Percentiles rank a stretch among this genome's conserved stretches.
These are phyloP conservation scores for Pseudotulostoma volvatum DNA, from an alignment of 495 filamentous ascomycete genomes.

Conservation along the genomic window DNA sequence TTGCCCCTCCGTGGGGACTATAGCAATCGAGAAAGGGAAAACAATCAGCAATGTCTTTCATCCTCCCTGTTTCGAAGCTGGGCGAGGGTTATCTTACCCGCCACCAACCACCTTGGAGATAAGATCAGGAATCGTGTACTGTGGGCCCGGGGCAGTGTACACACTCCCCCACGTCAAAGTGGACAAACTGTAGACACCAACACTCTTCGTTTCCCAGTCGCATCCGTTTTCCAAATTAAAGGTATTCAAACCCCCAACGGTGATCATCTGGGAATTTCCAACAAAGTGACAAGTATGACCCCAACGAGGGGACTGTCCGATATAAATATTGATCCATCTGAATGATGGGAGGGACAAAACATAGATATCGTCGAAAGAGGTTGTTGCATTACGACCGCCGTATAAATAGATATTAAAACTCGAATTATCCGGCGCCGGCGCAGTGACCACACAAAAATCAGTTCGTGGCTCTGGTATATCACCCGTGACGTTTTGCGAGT, in stretches of 20 bases:
- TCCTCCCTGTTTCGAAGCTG: too few relatives aligned
- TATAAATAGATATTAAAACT: conserved; percentile 20
- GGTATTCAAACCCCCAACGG: conserved; percentile 18
- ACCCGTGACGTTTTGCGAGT: conserved; percentile 18
- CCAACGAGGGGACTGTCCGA: conserved; percentile 18
- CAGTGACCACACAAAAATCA: conserved; percentile 17
- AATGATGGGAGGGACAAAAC: conserved; percentile 23
- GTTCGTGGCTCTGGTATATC: conserved; percentile 14
- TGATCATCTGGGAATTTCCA: conserved; percentile 21
- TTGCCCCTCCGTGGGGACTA: too few relatives aligned
- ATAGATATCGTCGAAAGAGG: conserved; percentile 16
- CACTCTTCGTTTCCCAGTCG: conserved; percentile 22
- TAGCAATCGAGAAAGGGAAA: too few relatives aligned
- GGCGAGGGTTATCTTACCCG: too few relatives aligned
- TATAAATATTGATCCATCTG: not conserved
- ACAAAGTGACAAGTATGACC: conserved; percentile 24
- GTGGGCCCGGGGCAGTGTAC: too few relatives aligned
- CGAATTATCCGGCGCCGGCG: conserved; percentile 16
- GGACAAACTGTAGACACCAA: too few relatives aligned
- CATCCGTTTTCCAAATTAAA: conserved; percentile 10
- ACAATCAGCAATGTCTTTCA: too few relatives aligned
- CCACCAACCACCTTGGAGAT: too few relatives aligned
- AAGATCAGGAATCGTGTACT: too few relatives aligned
- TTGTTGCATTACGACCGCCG: conserved; percentile 12
- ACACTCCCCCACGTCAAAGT: too few relatives aligned